Evolutionary conservation across 345 rosid species (phyloP).

Genomic region (Gossypium herbaceum): DNA sequence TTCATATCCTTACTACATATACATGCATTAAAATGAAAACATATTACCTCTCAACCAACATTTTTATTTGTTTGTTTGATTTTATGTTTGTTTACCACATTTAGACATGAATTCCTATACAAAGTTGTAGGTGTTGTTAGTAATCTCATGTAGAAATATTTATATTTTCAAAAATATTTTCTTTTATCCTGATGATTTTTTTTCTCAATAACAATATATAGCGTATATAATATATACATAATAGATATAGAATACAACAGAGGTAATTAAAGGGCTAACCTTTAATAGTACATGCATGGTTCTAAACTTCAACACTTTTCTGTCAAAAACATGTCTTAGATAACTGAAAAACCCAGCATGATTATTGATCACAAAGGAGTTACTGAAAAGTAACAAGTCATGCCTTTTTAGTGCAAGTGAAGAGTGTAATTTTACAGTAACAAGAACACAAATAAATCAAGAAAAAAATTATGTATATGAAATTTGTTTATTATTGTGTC

Average conservation of each 20-base stretch:
- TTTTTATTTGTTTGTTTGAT: not conserved
- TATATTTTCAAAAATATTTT: not conserved
- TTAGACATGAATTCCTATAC: not conserved
- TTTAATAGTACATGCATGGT: not conserved
- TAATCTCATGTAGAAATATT: not conserved
- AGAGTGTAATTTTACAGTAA: not conserved
- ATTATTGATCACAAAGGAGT: too few relatives aligned
- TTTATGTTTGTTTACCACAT: not conserved
- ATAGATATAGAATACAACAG: not conserved
- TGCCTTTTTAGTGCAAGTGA: too few relatives aligned
- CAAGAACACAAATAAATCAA: not conserved
- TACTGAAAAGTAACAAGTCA: too few relatives aligned
- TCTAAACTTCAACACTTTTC: too few relatives aligned
- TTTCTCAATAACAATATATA: not conserved
- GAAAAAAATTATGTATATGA: not conserved
- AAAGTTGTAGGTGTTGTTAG: too few relatives aligned
- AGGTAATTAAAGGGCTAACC: not conserved
- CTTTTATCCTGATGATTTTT: not conserved
- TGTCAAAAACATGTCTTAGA: too few relatives aligned
- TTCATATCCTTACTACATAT: not conserved
- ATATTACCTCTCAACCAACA: not conserved
- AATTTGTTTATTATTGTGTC: not conserved
- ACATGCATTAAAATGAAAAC: not conserved
- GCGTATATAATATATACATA: not conserved
- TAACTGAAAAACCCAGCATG: too few relatives aligned